Evolutionary conservation across 257 asterid species (phyloP).

Genomic region (Solanum virginianum): DNA sequence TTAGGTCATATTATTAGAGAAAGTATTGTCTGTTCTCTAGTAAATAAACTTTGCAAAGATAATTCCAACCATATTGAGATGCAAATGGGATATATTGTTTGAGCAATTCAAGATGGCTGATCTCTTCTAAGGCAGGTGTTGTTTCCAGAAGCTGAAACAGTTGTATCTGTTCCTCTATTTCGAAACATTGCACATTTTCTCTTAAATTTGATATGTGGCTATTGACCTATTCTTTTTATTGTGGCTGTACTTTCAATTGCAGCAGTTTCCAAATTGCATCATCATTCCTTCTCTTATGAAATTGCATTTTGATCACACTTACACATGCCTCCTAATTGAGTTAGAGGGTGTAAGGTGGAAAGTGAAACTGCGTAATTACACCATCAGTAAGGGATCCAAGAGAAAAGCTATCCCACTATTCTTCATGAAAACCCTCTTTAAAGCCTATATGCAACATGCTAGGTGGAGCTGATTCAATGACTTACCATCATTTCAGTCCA

Average conservation of each 20-base stretch:
- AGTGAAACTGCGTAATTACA: not conserved
- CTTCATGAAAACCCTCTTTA: not conserved
- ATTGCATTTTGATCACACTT: not conserved
- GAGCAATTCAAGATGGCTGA: not conserved
- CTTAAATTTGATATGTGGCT: not conserved
- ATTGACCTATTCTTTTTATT: not conserved
- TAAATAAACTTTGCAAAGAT: conserved; percentile 35
- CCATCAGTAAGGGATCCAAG: not conserved
- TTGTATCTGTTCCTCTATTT: too few species aligned
- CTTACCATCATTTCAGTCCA: not conserved
- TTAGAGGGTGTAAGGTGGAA: not conserved
- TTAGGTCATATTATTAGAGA: conserved; percentile 26
- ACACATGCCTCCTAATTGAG: not conserved
- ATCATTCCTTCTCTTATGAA: not conserved
- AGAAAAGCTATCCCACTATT: not conserved
- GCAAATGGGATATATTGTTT: conserved; percentile 10
- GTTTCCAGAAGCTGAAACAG: not conserved
- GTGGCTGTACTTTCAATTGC: not conserved
- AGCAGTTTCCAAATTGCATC: not conserved
- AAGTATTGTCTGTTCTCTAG: conserved; percentile 21
- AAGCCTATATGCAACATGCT: not conserved
- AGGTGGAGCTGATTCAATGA: not conserved
- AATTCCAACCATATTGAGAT: conserved; percentile 7
- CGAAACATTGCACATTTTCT: not conserved
- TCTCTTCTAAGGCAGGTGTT: not conserved